phyloP scores from a whole-genome alignment of 371 early-diverging fungal genomes.

The Mucor lusitanicus region DNA sequence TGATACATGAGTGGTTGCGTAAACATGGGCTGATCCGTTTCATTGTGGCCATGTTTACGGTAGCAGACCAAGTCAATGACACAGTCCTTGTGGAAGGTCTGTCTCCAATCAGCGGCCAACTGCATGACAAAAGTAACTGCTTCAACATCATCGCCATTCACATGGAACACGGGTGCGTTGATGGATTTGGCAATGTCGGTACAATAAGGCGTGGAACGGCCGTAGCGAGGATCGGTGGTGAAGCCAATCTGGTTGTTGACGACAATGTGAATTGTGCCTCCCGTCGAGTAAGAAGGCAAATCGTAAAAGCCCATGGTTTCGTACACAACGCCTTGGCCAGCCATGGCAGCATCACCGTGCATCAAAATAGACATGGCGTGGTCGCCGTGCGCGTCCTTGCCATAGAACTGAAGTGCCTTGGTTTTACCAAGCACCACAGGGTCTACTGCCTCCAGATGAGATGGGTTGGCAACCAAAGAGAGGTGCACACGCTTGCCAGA shows the following conservation, averaged over 20 bases:
- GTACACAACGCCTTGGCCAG: constrained; percentile 96
- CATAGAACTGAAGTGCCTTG: constrained; percentile 91
- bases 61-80: constrained; percentile 96
- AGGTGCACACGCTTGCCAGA: constrained; percentile 95
- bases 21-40: constrained; percentile 97
- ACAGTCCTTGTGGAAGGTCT: constrained; percentile 93
- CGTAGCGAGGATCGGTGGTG: constrained; percentile 96
- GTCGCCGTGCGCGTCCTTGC: constrained; percentile 76
- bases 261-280: constrained; percentile 96
- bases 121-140: constrained; percentile 93
- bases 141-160: constrained; percentile 96
- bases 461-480: constrained; percentile 96
- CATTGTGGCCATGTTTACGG: constrained; percentile 97
- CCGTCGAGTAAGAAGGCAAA: constrained; percentile 91
- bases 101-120: constrained; percentile 94
- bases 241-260: constrained; percentile 99
- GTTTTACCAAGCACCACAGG: constrained; percentile 98
- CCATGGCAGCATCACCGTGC: constrained; percentile 98
- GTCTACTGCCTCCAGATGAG: constrained; percentile 97
- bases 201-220: constrained; percentile 95
- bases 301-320: constrained; percentile 96
- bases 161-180: constrained; percentile 95
- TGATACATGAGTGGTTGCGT: constrained; percentile 98
- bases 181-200: constrained; percentile 97
- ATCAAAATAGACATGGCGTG: constrained; percentile 90